Evolutionary conservation across 306 rosid genomes (phyloP), one percentile per base, ranked within the genome.

Genomic region (Neltuma alba): DNA sequence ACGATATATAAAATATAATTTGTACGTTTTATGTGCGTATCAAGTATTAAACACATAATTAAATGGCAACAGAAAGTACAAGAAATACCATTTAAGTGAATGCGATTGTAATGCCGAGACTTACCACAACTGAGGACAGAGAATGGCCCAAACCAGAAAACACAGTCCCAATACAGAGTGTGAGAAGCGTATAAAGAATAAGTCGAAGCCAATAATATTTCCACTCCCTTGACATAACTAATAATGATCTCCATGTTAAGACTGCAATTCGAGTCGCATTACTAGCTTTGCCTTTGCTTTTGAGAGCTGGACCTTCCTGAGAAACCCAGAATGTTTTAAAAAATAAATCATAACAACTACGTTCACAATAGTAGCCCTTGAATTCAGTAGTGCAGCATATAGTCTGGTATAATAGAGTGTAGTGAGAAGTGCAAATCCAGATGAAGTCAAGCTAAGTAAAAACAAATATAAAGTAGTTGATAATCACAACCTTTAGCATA

Each of bases 151-250:
- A 88, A 84, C 96, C 97, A 57, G 98, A 96, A 86, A 96, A 96
- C 36, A 87, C 88, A 47, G 99, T 96, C 61, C 99, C 98, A 25
- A 93, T 83, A 81, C 94, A 91, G 34, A 96, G 89, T 0, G 98
- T 83, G 34, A 96, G 92, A 62, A 96, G 92, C 94, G 93, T 89
- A 80, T 76, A 87, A 80, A 96, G 98, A 90, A 90, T 84, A 77
- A 96, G 98, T 68, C 96, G 98, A 77, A 96, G 94, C 99, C 99
- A 96, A 76, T 93, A 96, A 86, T 93, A 93, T 82, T 87, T 93
- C 99, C 98, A 93, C 77, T 96, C 99, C 87, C 99, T 90, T 76
- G 98, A 96, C 93, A 96, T 93, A 74, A 96, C 93, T 72, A 96
- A 86, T 81, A 96, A 86, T 1, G 99, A 96, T 86, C 99, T 90